Base-by-base conservation (phyloP, 176 grass and related monocot genomes). In the Carex scoparia region DNA sequence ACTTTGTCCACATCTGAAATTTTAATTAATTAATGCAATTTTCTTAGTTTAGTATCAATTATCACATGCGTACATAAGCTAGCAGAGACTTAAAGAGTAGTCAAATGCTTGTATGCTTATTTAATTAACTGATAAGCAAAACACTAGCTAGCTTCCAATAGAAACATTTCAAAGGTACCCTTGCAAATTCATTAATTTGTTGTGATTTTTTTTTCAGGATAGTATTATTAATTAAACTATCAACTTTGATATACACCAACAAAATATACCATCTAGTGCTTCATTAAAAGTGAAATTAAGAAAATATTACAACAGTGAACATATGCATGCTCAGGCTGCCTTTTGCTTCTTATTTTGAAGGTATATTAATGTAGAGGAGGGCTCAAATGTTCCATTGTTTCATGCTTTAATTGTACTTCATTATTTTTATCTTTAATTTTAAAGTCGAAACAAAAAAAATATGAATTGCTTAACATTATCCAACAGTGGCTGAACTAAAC, bases 1-100 rank as follows among this genome's bases (percentile, higher is more conserved):
- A n/a, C 33, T 69, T 83, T 83, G 81, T 83, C 81, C 44, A 83
- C 44, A 83, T 83, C 65, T 67, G 42, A 83, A 83, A 69, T 83
- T 83, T 65, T 82, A 40, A 40, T 40, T 40, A 40, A 5, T 40
- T 40, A 66, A 40, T 82, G 59, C 48, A 82, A 65, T 28, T 53
- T 23, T 83, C 30, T 83, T 56, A 83, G 9, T 66, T 83, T 55
- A 49, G 27, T 67, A 13, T 11, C 81, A 67, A 83, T 31, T 51
- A 83, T 83, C 81, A 83, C 81, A 83, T 83, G 81, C 71, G 71
- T 75, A 54, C 44, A 46, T 54, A 75, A 75, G 23, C 23, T 23
- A 23, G 71, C 28, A 78, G 57, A 58, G 74, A 18, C 28, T 16
- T 35, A 12, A 40, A 40, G 4, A 35, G 23, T 33, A 78, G 74